Base-by-base conservation (phyloP, 257 asterid species). In the Solanum sejunctum region DNA sequence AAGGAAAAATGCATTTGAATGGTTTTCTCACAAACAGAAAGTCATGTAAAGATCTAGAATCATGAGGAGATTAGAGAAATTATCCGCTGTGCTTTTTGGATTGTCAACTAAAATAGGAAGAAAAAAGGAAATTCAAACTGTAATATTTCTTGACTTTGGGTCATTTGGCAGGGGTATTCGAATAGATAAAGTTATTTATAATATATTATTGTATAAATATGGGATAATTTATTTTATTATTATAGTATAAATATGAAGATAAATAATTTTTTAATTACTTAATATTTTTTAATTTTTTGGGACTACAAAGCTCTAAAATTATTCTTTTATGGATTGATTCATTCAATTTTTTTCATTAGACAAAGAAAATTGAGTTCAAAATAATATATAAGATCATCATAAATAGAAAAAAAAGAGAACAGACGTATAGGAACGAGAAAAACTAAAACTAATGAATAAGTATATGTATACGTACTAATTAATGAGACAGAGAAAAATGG, bases 131-230 rank as follows among this genome's bases (percentile, higher is more conserved):
- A 71, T 18, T 13, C 10, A 3, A 36, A 3, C 41, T 36, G 56
- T 20, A 71, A 71, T 18, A 41, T 45, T 41, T 71, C 52, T 71
- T 5, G 80, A 71, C 55, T 41, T 16, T 55, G 16, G 60, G 60
- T 55, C n/a, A 0, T 0, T 55, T 16, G 60, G 60, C 7, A 55
- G 0, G 17, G 0, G 10, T 7, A 0, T 54, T 16, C 9, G 17
- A 55, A 55, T 16, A 55, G n/a, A 0, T 16, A 55, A 55, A 17
- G 9, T 55, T 7, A 55, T 16, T 16, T 32, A 32, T 32, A 32
- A 32, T 32, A 32, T 32, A 32, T 28, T 32, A 32, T 32, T 32
- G 36, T 32, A 32, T 32, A 32, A 32, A 32, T 12, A 49, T 49
- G 4, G 12, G 5, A 12, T 51, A 12, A 4, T 5, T 12, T 51